Evolutionary conservation across 2,329 filamentous ascomycete species (phyloP), one percentile per base, ranked within the genome.

Genomic region (Aspergillus spinulosporus): DNA sequence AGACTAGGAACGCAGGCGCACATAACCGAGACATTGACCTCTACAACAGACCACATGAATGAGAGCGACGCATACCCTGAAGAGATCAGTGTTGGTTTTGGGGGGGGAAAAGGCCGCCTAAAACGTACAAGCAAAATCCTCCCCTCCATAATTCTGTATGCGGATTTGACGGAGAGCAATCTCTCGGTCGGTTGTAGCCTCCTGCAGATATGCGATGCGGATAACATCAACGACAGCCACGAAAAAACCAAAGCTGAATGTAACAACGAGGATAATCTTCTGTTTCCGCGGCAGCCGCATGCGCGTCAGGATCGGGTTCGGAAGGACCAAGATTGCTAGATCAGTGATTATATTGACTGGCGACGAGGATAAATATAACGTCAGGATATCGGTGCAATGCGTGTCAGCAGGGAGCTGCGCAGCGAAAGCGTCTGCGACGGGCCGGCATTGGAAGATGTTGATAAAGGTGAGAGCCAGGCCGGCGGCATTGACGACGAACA

Each of bases 271-370:
- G 45, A 96, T 94, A 2, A 88, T 85, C 75, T 97, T 97, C 69
- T 97, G 92, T 58, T 90, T 89, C 57, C 79, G 83, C 0, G 92
- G 93, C 7, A 97, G 76, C 47, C 87, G 86, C 88, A 97, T 94
- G 52, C 87, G 82, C 0, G 92, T 95, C 15, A 97, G 78, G 7
- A 97, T 89, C 1, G 92, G 92, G 66, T 97, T 90, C 0, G 93
- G 92, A 8, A 97, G 78, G 44, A 94, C 88, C 31, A 97, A 79
- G 49, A 97, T 91, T 43, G 90, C 89, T 54, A 97, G 79, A 68
- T 97, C 92, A 15, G 92, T 96, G 59, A 95, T 87, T 64, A 97
- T 90, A 74, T 97, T 97, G 69, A 96, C 84, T 0, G 93, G 92
- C 0, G 92, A 89, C 4, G 92, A 93, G 4, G 84, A 84, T 7